Base-by-base conservation (phyloP, 2,329 filamentous ascomycete species). In the Fusarium nanum region DNA sequence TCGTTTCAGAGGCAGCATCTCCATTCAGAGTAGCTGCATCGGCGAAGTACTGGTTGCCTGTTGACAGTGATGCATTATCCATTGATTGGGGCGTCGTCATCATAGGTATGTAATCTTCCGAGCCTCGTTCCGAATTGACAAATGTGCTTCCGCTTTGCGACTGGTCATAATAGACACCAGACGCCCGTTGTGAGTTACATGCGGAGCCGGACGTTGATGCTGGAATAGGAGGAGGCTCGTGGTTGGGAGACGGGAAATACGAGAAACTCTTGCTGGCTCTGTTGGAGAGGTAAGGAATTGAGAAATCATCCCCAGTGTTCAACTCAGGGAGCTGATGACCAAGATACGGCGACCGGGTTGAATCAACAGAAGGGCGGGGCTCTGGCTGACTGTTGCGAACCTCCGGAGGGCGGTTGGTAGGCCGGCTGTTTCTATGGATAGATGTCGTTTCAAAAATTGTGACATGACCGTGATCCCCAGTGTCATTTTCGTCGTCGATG, bases 211-310 rank as follows among this genome's bases (percentile, higher is more conserved):
- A 71, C 23, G 77, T 76, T 7, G 81, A 78, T 1, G 75, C 71
- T 8, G 86, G 86, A 7, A 86, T 79, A 2, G 83, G 84, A 1
- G 86, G 86, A 4, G 86, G 85, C 32, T 84, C 82, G 64, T 88
- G 85, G 60, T 82, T 81, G 12, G 86, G 85, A 11, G 83, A 76
- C 1, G 80, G 77, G n/a, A 80, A 67, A 41, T 77, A 76, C 5
- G 77, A 73, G 13, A 73, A 69, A 55, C 73, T 78, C 53, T 70
- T 70, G 66, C 74, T 75, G 18, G 68, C 61, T 65, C 77, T 76
- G 66, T 80, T 75, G 58, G 80, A 79, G 42, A 83, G 67, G 63
- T 85, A 86, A 6, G 83, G 81, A n/a, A 86, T 78, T 9, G 80
- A 81, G 64, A 87, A 86, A n/a, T 81, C 82, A 61, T 80, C 81